A percentile compares a stretch with the other conserved stretches of the same genome.
Evolutionary conservation across 2,329 filamentous ascomycete genomes (phyloP).

Genomic region (Microdochium trichocladiopsis): DNA sequence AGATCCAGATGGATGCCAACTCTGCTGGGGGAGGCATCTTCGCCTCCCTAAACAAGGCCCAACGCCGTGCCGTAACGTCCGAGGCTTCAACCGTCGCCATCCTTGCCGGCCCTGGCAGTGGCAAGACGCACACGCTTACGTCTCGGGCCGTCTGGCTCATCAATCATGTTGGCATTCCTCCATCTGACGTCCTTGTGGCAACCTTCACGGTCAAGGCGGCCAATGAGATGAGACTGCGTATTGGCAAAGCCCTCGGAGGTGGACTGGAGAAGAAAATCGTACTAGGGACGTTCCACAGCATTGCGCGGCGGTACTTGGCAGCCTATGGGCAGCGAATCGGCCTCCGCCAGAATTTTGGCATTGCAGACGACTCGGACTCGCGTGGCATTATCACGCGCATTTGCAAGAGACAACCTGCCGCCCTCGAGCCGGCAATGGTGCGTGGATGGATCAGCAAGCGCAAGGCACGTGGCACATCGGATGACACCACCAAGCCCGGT

Average conservation of each 20-base stretch:
- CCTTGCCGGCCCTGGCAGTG: slow-evolving; percentile 61
- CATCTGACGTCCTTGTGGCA: slow-evolving; percentile 86
- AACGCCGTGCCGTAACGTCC: slow-evolving; percentile 49
- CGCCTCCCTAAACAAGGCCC: slow-evolving; percentile 44
- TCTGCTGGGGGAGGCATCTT: slow-evolving; percentile 26
- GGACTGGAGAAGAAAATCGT: slow-evolving; percentile 70
- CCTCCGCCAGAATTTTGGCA: slow-evolving; percentile 76
- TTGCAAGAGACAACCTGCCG: slow-evolving; percentile 64
- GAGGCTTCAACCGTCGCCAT: slow-evolving; percentile 53
- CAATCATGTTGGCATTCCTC: slow-evolving; percentile 61
- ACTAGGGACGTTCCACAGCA: slow-evolving; percentile 91
- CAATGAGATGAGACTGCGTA: slow-evolving; percentile 84
- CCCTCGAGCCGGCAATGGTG: slow-evolving; percentile 63
- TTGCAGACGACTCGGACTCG: slow-evolving; percentile 80
- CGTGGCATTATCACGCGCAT: slow-evolving; percentile 75
- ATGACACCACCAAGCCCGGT: slow-evolving; percentile 29
- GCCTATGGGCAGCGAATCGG: slow-evolving; percentile 81
- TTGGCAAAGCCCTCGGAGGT: slow-evolving; percentile 73
- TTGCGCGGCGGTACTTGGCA: slow-evolving; percentile 76
- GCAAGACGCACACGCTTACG: slow-evolving; percentile 93
- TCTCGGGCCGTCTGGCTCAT: slow-evolving; percentile 88
- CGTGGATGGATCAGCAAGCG: slow-evolving; percentile 68
- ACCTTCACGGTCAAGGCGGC: slow-evolving; percentile 97
- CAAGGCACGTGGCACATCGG: slow-evolving; percentile 48
- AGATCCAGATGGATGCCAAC: neutral